Evolutionary conservation across 1,284 basidiomycete genomes (phyloP).

Genomic region (Ceratobasidium sp.): DNA sequence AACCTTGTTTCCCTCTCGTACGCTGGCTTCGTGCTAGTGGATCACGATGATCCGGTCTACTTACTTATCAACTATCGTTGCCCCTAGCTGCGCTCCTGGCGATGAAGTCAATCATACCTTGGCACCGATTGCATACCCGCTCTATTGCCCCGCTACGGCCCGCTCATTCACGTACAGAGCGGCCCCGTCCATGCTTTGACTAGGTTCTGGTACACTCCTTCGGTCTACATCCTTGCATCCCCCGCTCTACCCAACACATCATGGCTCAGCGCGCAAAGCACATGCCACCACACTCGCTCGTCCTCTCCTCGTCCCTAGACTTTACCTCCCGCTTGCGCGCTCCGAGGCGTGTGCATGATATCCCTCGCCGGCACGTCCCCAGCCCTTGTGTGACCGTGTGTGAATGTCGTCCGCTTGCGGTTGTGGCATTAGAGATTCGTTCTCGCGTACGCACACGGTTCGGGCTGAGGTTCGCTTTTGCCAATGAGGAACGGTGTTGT

Average conservation of each 20-base stretch:
- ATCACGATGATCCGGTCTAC: slow-evolving; percentile 22
- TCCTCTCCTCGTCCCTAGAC: slow-evolving; percentile 9
- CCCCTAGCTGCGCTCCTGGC: neutral
- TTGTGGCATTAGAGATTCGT: slow-evolving; percentile 44
- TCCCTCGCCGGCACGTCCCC: slow-evolving; percentile 8
- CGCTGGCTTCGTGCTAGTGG: slow-evolving; percentile 37
- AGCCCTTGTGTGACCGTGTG: slow-evolving; percentile 38
- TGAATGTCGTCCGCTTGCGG: slow-evolving; percentile 43
- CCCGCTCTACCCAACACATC: slow-evolving; percentile 9
- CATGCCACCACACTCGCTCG: slow-evolving; percentile 10
- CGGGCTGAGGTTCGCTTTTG: slow-evolving; percentile 9
- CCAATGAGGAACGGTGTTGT: slow-evolving; percentile 19
- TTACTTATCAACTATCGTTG: slow-evolving; percentile 29
- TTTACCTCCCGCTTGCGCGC: slow-evolving; percentile 28
- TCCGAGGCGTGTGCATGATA: slow-evolving; percentile 32
- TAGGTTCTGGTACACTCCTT: slow-evolving; percentile 33
- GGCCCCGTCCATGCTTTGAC: slow-evolving; percentile 23
- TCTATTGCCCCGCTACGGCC: slow-evolving; percentile 23
- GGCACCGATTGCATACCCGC: slow-evolving; percentile 26
- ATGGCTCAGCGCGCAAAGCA: slow-evolving; percentile 35
- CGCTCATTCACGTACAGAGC: slow-evolving; percentile 41
- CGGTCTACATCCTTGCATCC: neutral
- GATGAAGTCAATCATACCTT: slow-evolving; percentile 25
- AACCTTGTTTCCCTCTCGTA: slow-evolving; percentile 33
- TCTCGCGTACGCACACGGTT: slow-evolving; percentile 44